Evolutionary conservation across 768 basidiomycete species (phyloP).

Genomic region (Phanerochaete carnosa): DNA sequence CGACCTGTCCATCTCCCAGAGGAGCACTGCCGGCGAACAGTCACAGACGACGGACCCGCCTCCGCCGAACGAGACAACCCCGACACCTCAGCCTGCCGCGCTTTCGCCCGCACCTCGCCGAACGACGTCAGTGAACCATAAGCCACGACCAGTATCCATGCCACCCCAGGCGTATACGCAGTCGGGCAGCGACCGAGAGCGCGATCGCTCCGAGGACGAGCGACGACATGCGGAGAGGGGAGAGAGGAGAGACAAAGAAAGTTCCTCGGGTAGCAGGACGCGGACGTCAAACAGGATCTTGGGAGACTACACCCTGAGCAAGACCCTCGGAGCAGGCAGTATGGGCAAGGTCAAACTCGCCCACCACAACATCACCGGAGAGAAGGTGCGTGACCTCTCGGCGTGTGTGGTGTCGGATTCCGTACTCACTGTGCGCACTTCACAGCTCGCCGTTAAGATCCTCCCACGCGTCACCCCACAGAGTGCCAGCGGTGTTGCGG

Average conservation of each 20-base stretch:
- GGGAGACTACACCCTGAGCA: conserved; percentile 94
- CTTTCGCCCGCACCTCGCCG: conserved; percentile 28
- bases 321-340: conserved; percentile 95
- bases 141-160: conserved; percentile 70
- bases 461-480: conserved; percentile 77
- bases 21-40: conserved; percentile 25
- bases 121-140: conserved; percentile 21
- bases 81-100: conserved; percentile 21
- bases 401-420: not conserved
- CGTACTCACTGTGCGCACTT: not conserved
- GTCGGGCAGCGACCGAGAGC: conserved; percentile 24
- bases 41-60: not conserved
- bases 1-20: conserved; percentile 53
- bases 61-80: conserved; percentile 14
- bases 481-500: conserved; percentile 41
- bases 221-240: conserved; percentile 12
- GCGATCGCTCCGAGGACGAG: conserved; percentile 21
- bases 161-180: conserved; percentile 55
- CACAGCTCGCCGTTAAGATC: conserved; percentile 96
- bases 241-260: conserved; percentile 7
- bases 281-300: conserved; percentile 54
- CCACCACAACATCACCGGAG: conserved; percentile 81
- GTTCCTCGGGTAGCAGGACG: conserved; percentile 20
- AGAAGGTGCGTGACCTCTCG: conserved; percentile 64
- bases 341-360: conserved; percentile 99